Conservation (phyloP, 441 rosid genomes). For the Omphalea diandra region DNA sequence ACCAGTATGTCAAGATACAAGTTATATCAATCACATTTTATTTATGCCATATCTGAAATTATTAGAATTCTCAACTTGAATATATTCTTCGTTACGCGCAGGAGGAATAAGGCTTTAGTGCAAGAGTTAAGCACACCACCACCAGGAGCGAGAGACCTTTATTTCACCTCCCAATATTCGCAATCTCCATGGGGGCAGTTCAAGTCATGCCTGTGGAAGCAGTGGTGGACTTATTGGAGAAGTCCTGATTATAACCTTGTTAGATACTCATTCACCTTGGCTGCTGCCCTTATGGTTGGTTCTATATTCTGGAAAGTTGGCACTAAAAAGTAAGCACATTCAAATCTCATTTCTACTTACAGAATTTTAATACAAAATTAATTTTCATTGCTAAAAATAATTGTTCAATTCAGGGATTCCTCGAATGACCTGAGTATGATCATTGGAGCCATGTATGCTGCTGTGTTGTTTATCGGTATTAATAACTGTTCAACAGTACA, state of each 20-base stretch:
- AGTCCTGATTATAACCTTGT: conserved; percentile 33
- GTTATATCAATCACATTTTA: neutral
- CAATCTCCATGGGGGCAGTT: conserved; percentile 43
- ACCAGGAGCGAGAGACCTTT: conserved; percentile 43
- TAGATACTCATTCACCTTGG: conserved; percentile 22
- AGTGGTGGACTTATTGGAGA: conserved; percentile 35
- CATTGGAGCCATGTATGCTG: conserved; percentile 63
- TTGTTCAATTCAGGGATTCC: conserved; percentile 14
- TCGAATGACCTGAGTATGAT: conserved; percentile 37
- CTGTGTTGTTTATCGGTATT: conserved; percentile 24
- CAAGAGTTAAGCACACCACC: conserved; percentile 64
- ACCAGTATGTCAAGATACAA: conserved; percentile 11
- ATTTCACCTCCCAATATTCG: conserved; percentile 51
- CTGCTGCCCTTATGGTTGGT: conserved; percentile 26
- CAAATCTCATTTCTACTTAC: neutral
- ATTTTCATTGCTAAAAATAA: neutral
- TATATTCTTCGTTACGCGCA: conserved; percentile 20
- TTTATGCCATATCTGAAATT: neutral
- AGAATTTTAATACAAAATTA: neutral
- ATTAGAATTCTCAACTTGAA: neutral
- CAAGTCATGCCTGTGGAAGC: conserved; percentile 59
- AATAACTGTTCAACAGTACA: conserved; percentile 29
- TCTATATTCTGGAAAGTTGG: conserved; percentile 36
- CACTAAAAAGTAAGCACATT: conserved; percentile 18
- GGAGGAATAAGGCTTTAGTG: conserved; percentile 71